Base-by-base conservation (phyloP, 352 stramenopile genomes). In the Pythium aristosporum region DNA sequence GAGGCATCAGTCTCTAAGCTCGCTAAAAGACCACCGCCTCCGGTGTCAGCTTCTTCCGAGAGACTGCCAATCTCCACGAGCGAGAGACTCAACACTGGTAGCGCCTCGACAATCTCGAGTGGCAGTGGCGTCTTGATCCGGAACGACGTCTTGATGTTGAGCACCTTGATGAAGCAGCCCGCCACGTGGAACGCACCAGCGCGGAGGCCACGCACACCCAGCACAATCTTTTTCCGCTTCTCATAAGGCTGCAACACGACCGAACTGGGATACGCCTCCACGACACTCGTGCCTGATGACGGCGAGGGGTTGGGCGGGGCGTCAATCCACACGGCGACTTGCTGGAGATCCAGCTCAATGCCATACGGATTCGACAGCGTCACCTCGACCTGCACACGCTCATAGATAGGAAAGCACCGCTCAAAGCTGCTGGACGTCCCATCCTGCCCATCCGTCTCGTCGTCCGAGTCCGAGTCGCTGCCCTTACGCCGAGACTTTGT, bases 71-170 rank as follows among this genome's bases (percentile, higher is more conserved):
- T 66, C 61, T 90, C 80, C 5, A 63, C 67, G 23, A 92, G 42
- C 46, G 77, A 80, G 15, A 89, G 53, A 21, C 69, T 73, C 12
- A 80, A 73, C 30, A 82, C 67, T 3, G 83, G 81, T 13, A 87
- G 52, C 18, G 81, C 67, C 0, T 61, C 62, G 20, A 88, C 75
- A 16, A 92, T 73, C 15, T 62, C 54, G 3, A 92, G 70, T 11
- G 7, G 52, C 6, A 81, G 36, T 13, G 73, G 60, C 2, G 44
- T 44, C 18, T 58, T 53, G 11, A 88, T 57, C 15, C 58, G 42
- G 52, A 80, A 89, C 3, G 77, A 87, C 2, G 77, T 89, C 52
- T 76, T 83, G 41, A 92, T 71, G 60, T 82, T 89, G 41, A 88
- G 59, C 21, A 73, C 63, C 34, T 82, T 86, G 12, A 91, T 67